Conservation (phyloP, 106 monocot species). For the Dendrobium chrysotoxum region DNA sequence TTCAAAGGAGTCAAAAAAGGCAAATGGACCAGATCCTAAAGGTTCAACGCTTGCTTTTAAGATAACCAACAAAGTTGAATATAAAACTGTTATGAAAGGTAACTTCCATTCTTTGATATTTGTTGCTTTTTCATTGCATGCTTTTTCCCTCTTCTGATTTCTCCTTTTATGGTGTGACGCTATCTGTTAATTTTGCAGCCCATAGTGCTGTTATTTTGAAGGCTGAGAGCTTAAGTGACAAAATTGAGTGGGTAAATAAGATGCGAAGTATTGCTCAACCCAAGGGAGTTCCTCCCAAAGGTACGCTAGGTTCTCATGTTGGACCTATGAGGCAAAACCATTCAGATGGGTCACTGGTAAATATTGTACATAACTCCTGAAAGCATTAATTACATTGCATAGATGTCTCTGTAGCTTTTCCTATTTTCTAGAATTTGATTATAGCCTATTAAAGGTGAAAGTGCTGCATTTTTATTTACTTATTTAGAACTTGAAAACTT, state of each 20-base stretch:
- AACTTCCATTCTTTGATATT: background rate
- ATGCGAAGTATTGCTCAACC: conserved; percentile 47
- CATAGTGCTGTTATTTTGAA: conserved; percentile 86
- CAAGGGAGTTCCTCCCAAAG: conserved; percentile 41
- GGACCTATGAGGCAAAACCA: conserved; percentile 72
- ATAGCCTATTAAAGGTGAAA: too few relatives aligned
- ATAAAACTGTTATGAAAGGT: conserved; percentile 78
- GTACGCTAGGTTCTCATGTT: conserved; percentile 33
- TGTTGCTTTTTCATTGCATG: background rate
- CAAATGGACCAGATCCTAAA: conserved; percentile 50
- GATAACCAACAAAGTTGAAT: conserved; percentile 59
- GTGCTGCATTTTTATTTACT: background rate
- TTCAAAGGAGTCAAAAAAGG: conserved; percentile 56
- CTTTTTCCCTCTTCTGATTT: background rate
- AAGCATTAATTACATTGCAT: conserved; percentile 3
- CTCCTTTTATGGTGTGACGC: background rate
- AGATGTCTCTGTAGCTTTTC: background rate
- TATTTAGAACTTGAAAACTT: background rate
- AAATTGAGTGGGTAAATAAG: conserved; percentile 85
- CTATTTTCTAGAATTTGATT: too few relatives aligned
- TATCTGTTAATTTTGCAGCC: conserved; percentile 48
- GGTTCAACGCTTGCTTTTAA: conserved; percentile 52
- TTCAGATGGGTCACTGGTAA: conserved; percentile 94
- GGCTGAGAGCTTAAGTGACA: conserved; percentile 87
- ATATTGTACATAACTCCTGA: conserved; percentile 7